Evolutionary conservation across 2,329 filamentous ascomycete genomes (phyloP).

Genomic region (Atkinsonella texensis): DNA sequence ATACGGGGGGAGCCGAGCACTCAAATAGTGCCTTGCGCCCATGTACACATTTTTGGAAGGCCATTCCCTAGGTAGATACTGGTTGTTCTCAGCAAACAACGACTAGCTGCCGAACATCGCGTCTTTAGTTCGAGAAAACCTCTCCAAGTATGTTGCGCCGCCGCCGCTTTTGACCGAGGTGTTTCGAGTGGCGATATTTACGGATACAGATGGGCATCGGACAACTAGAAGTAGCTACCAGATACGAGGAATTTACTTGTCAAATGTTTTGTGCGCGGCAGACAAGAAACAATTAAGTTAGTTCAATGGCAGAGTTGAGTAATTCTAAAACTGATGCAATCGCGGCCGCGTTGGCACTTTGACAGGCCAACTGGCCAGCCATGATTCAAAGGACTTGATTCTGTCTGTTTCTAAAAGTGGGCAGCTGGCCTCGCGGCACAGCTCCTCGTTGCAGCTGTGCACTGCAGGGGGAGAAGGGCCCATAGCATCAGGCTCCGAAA

Average conservation of each 20-base stretch:
- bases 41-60: too few species aligned
- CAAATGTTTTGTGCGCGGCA: not conserved
- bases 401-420: conserved; percentile 18
- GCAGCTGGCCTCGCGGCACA: conserved; percentile 1
- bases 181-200: not conserved
- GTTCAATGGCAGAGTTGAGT: not conserved
- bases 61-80: too few species aligned
- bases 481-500: conserved; percentile 7
- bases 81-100: too few species aligned
- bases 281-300: not conserved
- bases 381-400: conserved; percentile 9
- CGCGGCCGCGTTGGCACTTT: not conserved
- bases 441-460: not conserved
- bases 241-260: not conserved
- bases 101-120: too few species aligned
- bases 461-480: not conserved
- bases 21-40: too few species aligned
- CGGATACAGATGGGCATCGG: conserved; percentile 12
- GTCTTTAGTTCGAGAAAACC: not conserved
- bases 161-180: not conserved
- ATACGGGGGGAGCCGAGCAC: too few species aligned
- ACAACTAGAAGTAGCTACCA: conserved; percentile 4
- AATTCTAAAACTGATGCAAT: not conserved
- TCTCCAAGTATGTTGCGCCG: not conserved
- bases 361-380: not conserved